Evolutionary conservation across 1,284 basidiomycete species (phyloP).

Genomic region (Pyrrhoderma lamaoense): DNA sequence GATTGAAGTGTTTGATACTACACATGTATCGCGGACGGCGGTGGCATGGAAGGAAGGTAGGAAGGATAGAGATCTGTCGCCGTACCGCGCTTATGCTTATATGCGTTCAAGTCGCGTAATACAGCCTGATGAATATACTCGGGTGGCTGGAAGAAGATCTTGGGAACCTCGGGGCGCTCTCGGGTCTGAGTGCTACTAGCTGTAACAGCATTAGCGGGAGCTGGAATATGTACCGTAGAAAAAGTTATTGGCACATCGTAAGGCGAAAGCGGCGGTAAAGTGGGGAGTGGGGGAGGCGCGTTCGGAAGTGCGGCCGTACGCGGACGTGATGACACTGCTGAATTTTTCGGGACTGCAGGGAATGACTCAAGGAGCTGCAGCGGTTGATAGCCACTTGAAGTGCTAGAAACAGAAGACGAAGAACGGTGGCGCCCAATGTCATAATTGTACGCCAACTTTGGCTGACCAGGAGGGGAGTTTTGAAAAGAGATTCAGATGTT

Average conservation of each 20-base stretch:
- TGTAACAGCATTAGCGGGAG: neutral
- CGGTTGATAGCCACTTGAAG: neutral
- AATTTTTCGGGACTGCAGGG: neutral
- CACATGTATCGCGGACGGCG: neutral
- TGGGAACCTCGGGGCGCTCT: conserved; percentile 9
- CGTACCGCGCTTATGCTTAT: neutral
- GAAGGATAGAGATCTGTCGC: neutral
- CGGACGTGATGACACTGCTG: neutral
- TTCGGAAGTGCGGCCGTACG: neutral
- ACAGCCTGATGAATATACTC: neutral
- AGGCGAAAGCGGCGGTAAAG: conserved; percentile 1
- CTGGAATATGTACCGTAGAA: neutral
- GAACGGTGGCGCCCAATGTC: neutral
- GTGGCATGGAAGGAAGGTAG: too few relatives aligned
- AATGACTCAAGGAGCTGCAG: conserved; percentile 8
- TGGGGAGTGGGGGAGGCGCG: conserved; percentile 2
- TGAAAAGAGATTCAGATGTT: neutral
- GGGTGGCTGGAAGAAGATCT: neutral
- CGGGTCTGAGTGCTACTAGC: too few relatives aligned
- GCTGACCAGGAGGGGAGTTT: too few relatives aligned
- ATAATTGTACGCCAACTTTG: too few relatives aligned
- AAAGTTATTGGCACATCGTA: neutral
- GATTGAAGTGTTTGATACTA: too few relatives aligned
- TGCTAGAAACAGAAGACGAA: conserved; percentile 3
- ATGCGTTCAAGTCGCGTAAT: conserved; percentile 3